Conservation (phyloP, 2,329 filamentous ascomycete species). For the Bipolaris gigantea region DNA sequence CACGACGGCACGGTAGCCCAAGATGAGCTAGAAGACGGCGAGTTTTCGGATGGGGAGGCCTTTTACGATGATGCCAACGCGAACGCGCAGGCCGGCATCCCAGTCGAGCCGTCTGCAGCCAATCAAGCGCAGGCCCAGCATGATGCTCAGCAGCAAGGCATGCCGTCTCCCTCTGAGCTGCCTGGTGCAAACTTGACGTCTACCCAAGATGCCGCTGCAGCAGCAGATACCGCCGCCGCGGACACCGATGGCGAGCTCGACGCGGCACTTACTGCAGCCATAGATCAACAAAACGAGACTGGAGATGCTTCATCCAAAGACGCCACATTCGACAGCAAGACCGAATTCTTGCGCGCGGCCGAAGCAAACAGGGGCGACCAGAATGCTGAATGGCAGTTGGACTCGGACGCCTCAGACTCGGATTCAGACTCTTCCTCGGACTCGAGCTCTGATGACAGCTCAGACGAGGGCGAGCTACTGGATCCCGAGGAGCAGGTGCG, state of each 20-base stretch:
- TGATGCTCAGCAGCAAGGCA: slow-evolving; percentile 33
- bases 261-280: slow-evolving; percentile 19
- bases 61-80: slow-evolving; percentile 34
- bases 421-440: slow-evolving; percentile 51
- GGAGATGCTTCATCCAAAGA: slow-evolving; percentile 7
- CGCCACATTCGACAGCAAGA: slow-evolving; percentile 30
- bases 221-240: slow-evolving; percentile 16
- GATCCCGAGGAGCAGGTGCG: slow-evolving; percentile 81
- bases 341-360: slow-evolving; percentile 50
- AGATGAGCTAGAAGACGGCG: slow-evolving; percentile 37
- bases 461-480: slow-evolving; percentile 63
- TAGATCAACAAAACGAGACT: slow-evolving; percentile 14
- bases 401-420: slow-evolving; percentile 63
- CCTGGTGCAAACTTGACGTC: slow-evolving; percentile 24
- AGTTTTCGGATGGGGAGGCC: slow-evolving; percentile 37
- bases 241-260: slow-evolving; percentile 23
- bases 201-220: slow-evolving; percentile 25
- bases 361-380: slow-evolving; percentile 52
- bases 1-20: slow-evolving; percentile 17
- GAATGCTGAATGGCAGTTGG: slow-evolving; percentile 79
- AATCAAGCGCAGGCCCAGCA: slow-evolving; percentile 24
- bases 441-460: slow-evolving; percentile 50
- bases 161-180: slow-evolving; percentile 29
- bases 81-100: slow-evolving; percentile 15
- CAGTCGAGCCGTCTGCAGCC: slow-evolving; percentile 16